These are phyloP conservation scores for Phialophora macrospora DNA, from an alignment of 2,329 filamentous ascomycete species.

Conservation along the genomic window DNA sequence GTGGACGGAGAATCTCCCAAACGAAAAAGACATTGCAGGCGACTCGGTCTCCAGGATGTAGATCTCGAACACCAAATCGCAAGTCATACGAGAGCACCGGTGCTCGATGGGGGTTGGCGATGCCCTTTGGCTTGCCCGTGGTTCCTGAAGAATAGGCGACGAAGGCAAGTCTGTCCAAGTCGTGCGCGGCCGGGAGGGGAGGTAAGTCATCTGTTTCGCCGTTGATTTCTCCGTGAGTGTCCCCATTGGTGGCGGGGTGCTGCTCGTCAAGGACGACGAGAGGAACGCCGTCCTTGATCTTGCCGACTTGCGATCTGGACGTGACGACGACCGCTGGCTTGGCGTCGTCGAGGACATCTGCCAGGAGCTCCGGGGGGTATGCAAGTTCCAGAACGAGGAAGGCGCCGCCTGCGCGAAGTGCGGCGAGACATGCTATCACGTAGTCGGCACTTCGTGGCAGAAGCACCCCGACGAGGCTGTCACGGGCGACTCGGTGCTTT, in stretches of 20 bases:
- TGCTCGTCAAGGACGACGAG: constrained; percentile 67
- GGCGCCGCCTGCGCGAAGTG: constrained; percentile 77
- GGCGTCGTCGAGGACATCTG: constrained; percentile 78
- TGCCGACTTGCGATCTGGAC: constrained; percentile 65
- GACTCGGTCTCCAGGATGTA: constrained; percentile 73
- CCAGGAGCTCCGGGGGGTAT: constrained; percentile 73
- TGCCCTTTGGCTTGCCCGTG: constrained; percentile 79
- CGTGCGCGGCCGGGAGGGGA: constrained; percentile 65
- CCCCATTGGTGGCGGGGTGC: constrained; percentile 41
- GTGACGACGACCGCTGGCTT: constrained; percentile 73
- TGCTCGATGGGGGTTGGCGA: constrained; percentile 77
- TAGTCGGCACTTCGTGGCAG: constrained; percentile 77
- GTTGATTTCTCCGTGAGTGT: constrained; percentile 47
- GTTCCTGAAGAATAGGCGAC: constrained; percentile 82
- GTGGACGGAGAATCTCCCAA: constrained; percentile 80
- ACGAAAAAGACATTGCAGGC: constrained; percentile 90
- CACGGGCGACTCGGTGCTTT: constrained; percentile 70
- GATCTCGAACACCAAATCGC: constrained; percentile 71
- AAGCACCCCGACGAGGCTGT: constrained; percentile 75
- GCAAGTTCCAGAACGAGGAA: constrained; percentile 81
- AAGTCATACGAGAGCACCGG: constrained; percentile 75
- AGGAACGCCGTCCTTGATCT: constrained; percentile 67
- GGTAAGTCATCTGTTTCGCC: constrained; percentile 52
- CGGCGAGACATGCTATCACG: constrained; percentile 76
- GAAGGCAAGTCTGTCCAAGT: constrained; percentile 75